Percentiles rank a stretch among this genome's conserved stretches.
These are phyloP conservation scores for Fusarium papillatum DNA, from an alignment of 2,329 filamentous ascomycete genomes.

Conservation along the genomic window DNA sequence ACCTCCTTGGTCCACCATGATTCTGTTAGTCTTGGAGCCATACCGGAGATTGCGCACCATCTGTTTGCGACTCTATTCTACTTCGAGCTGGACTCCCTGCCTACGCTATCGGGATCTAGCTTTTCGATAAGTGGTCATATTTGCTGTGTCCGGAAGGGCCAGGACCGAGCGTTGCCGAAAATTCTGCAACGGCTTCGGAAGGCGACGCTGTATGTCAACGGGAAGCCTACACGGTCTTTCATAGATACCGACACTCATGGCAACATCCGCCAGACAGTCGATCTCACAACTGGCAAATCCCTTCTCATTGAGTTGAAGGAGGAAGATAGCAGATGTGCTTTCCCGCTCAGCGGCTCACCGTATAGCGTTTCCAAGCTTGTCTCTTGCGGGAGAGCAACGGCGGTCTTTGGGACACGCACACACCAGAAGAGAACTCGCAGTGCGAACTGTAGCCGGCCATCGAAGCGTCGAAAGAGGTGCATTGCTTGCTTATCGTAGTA, in stretches of 20 bases:
- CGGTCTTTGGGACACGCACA: conserved; percentile 11
- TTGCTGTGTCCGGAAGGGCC: conserved; percentile 5
- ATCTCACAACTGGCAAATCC: background rate
- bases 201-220: conserved; percentile 12
- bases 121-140: background rate
- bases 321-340: background rate
- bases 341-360: conserved; percentile 12
- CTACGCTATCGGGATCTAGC: background rate
- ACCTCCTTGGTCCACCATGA: conserved; percentile 1
- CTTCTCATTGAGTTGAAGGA: conserved; percentile 15
- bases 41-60: background rate
- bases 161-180: conserved; percentile 5
- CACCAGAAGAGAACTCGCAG: conserved; percentile 5
- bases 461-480: conserved; percentile 9
- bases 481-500: conserved; percentile 3
- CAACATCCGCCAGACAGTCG: conserved; percentile 5
- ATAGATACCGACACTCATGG: conserved; percentile 2
- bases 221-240: background rate
- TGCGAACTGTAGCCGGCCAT: conserved; percentile 6
- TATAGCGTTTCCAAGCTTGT: conserved; percentile 1
- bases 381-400: conserved; percentile 1
- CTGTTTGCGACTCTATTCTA: conserved; percentile 17
- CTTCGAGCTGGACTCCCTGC: conserved; percentile 7
- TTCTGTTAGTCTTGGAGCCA: background rate
- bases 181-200: background rate